Evolutionary conservation across 1,139 yeast species (phyloP).

Genomic region (Scheffersomyces quercinus): DNA sequence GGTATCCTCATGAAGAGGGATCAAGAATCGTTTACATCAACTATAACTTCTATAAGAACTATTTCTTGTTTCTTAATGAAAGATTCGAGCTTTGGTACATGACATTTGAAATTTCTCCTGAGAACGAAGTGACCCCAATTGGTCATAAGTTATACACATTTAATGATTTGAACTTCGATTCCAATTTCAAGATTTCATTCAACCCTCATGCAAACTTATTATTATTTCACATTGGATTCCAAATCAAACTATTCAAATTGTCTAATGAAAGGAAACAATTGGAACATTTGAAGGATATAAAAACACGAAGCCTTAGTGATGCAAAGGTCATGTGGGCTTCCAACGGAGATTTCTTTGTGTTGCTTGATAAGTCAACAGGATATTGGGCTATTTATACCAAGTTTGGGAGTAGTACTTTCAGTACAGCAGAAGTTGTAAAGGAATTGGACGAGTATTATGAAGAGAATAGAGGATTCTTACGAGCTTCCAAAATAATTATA

Average conservation of each 20-base stretch:
- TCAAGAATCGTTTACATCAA: slow-evolving; percentile 23
- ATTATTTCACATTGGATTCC: slow-evolving; percentile 13
- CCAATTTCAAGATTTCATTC: slow-evolving; percentile 12
- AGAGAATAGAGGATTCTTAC: slow-evolving; percentile 21
- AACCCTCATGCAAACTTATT: slow-evolving; percentile 30
- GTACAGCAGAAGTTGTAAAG: slow-evolving; percentile 24
- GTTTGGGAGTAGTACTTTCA: slow-evolving; percentile 36
- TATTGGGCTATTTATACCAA: slow-evolving; percentile 37
- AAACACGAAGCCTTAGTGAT: slow-evolving; percentile 4
- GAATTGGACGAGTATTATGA: slow-evolving; percentile 23
- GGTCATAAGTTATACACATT: slow-evolving; percentile 3
- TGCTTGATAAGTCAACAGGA: slow-evolving; percentile 21
- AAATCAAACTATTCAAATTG: slow-evolving; percentile 15
- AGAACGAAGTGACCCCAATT: slow-evolving; percentile 1
- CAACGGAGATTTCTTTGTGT: slow-evolving; percentile 35
- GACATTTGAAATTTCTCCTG: slow-evolving; percentile 13
- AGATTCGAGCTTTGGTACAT: slow-evolving; percentile 31
- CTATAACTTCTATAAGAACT: slow-evolving; percentile 28
- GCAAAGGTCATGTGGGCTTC: slow-evolving; percentile 31
- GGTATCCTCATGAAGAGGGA: slow-evolving; percentile 23
- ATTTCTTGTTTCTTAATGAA: slow-evolving; percentile 33
- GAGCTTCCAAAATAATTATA: slow-evolving; percentile 22
- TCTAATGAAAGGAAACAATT: slow-evolving; percentile 7
- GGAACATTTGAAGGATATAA: slow-evolving; percentile 13
- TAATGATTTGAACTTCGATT: neutral